Base-by-base conservation (phyloP, 768 basidiomycete genomes). In the Ramaria rubella region DNA sequence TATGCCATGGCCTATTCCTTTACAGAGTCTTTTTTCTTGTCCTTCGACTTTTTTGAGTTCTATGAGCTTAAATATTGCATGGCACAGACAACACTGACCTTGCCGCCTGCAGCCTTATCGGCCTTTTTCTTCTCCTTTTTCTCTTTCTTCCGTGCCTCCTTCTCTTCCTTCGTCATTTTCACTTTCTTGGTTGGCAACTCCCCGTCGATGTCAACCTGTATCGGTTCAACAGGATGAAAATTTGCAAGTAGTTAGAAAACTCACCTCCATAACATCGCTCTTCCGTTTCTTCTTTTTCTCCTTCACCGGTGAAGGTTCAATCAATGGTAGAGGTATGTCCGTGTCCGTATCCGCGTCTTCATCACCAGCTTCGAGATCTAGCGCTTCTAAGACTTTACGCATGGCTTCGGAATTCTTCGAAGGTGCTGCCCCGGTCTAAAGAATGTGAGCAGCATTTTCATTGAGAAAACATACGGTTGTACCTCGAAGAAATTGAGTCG, bases 401-500 rank as follows among this genome's bases (percentile, higher is more conserved):
- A 96, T 93, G n/a, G 87, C 89, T 59, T 95, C 94, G 24, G 90
- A 79, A 56, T 90, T 96, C 75, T 94, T 98, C 26, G 82, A 81
- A 21, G 94, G 94, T 8, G 93, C 82, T 7, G 80, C 81, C 5
- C 95, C 95, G 0, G 83, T 88, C 70, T 56, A 34, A 26, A 34
- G 21, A 26, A 21, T 68, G 53, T 34, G 48, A 29, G 11, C 44
- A 44, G 23, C 27, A 24, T n/a, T n/a, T n/a, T n/a, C n/a, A n/a
- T n/a, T 44, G 21, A 56, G 36, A 45, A 26, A 57, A 21, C 26
- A 31, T 26, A 30, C 36, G 40, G 31, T 5, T 23, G 43, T 11
- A 73, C 72, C 68, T 95, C 94, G 74, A 96, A 99, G 76, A 98
- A 98, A 58, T 78, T 77, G 3, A 99, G 78, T 12, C 96, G 85